Evolutionary conservation across 305 asterid species (phyloP).

Genomic region (Rubia balearica): DNA sequence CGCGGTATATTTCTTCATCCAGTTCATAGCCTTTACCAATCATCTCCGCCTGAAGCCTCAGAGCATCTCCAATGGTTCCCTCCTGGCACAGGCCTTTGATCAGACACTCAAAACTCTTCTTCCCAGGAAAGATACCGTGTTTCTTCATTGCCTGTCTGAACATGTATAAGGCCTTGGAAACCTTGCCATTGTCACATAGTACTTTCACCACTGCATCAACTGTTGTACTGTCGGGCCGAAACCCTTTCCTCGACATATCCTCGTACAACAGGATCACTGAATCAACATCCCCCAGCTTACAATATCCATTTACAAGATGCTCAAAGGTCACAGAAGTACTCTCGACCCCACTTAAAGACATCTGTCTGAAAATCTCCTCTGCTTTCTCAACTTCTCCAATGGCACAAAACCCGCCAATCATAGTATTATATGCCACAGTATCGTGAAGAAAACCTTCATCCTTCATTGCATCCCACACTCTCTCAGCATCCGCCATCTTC

Average conservation of each 20-base stretch:
- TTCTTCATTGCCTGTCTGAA: slow-evolving; percentile 35
- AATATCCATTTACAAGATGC: slow-evolving; percentile 65
- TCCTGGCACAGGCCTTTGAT: slow-evolving; percentile 50
- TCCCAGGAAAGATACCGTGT: slow-evolving; percentile 35
- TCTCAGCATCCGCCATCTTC: slow-evolving; percentile 44
- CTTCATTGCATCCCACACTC: slow-evolving; percentile 51
- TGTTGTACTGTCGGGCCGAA: slow-evolving; percentile 40
- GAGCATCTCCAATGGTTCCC: slow-evolving; percentile 62
- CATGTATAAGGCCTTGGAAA: slow-evolving; percentile 36
- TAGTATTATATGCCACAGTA: slow-evolving; percentile 47
- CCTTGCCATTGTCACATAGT: slow-evolving; percentile 39
- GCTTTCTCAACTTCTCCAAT: slow-evolving; percentile 55
- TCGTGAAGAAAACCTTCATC: slow-evolving; percentile 41
- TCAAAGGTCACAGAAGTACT: slow-evolving; percentile 50
- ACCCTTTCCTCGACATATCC: slow-evolving; percentile 54
- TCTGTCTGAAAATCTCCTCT: slow-evolving; percentile 59
- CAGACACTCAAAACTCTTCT: slow-evolving; percentile 41
- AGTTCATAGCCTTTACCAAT: slow-evolving; percentile 57
- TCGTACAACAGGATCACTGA: slow-evolving; percentile 40
- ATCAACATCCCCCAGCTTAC: slow-evolving; percentile 42
- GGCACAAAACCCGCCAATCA: slow-evolving; percentile 58
- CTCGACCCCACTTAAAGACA: slow-evolving; percentile 54
- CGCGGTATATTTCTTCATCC: slow-evolving; percentile 43
- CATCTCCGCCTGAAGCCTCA: slow-evolving; percentile 71
- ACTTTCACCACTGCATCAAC: slow-evolving; percentile 40